phyloP scores from a whole-genome alignment of 257 asterid genomes.

The Ophiorrhiza pumila region DNA sequence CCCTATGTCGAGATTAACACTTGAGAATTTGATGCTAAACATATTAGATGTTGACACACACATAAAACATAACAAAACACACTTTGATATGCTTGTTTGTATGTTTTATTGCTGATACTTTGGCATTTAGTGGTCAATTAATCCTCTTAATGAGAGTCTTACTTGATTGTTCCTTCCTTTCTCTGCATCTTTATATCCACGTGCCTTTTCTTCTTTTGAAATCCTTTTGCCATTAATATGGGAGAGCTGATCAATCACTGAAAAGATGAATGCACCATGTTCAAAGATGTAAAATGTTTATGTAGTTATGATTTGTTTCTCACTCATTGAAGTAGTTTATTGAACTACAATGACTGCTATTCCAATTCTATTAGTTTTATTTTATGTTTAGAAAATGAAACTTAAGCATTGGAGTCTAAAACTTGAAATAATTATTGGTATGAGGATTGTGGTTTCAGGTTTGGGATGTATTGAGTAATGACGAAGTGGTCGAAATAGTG shows the following conservation, averaged over 20 bases:
- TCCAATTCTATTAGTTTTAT: not conserved
- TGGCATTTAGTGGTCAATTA: not conserved
- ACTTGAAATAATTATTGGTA: not conserved
- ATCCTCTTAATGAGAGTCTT: not conserved
- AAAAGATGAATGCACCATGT: not conserved
- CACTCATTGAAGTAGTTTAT: not conserved
- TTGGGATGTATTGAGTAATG: slow-evolving; percentile 95
- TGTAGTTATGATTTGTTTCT: not conserved
- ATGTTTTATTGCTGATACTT: not conserved
- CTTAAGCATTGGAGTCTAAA: not conserved
- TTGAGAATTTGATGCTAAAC: not conserved
- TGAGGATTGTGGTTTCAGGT: slow-evolving; percentile 44
- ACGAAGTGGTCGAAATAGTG: slow-evolving; percentile 87
- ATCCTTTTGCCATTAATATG: not conserved
- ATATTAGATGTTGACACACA: not conserved
- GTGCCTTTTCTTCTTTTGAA: not conserved
- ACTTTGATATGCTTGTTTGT: not conserved
- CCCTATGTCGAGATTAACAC: not conserved
- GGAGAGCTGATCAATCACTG: no score
- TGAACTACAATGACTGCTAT: not conserved
- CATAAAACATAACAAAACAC: not conserved
- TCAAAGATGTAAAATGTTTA: not conserved
- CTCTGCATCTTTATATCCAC: not conserved
- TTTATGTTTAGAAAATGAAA: not conserved
- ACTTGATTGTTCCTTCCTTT: not conserved